Evolutionary conservation across 139 green algal species (phyloP), one percentile per base, ranked within the genome.

Genomic region (Penium margaritaceum): DNA sequence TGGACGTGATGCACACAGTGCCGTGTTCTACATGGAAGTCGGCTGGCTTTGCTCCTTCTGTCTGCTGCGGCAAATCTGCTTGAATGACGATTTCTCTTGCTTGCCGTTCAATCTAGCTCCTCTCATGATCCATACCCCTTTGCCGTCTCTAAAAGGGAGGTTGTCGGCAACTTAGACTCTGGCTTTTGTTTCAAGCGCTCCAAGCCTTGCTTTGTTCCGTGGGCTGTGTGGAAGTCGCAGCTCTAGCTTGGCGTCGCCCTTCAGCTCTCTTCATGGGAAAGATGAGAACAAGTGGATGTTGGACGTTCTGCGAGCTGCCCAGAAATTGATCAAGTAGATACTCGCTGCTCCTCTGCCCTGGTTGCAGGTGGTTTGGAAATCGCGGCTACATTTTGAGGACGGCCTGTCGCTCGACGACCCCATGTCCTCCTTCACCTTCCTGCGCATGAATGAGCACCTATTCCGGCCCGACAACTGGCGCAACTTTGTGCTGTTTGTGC

Each of bases 171-270:
- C n/a, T n/a, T n/a, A n/a, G n/a, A n/a, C n/a, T n/a, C n/a, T n/a
- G n/a, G n/a, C n/a, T n/a, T n/a, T n/a, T n/a, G n/a, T n/a, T n/a
- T n/a, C n/a, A n/a, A n/a, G n/a, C n/a, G n/a, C n/a, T n/a, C n/a
- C n/a, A n/a, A n/a, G n/a, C n/a, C n/a, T n/a, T n/a, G n/a, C n/a
- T n/a, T n/a, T n/a, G n/a, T n/a, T n/a, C n/a, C n/a, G n/a, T n/a
- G n/a, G 98, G 94, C 33, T 98, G 94, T 74, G 90, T 97, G 29
- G 94, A 99, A 85, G 98, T 98, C 93, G 82, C 90, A 15, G 94
- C 98, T 85, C 91, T 87, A 68, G 94, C 98, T 84, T 92, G 98
- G 75, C 91, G 27, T 30, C 47, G 9, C 53, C 77, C 12, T 83
- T 83, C 74, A 83, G 75, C 15, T 83, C 36, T 54, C 19, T 83